Percentiles rank a stretch among this genome's conserved stretches.
Evolutionary conservation across 768 basidiomycete species (phyloP).

Genomic region (Pisolithus albus): DNA sequence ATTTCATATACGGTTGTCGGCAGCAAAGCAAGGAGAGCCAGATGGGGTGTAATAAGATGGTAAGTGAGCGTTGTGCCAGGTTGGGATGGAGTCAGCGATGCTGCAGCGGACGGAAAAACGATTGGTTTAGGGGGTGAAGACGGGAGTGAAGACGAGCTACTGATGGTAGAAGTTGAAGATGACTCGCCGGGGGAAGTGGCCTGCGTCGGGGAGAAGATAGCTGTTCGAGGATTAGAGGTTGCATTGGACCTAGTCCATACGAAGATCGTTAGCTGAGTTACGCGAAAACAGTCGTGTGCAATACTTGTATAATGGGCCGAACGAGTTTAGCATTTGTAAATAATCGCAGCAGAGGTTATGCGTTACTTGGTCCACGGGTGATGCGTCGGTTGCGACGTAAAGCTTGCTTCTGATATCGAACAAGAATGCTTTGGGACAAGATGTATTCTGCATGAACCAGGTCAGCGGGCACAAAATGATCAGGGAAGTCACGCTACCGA

Average conservation of each 20-base stretch:
- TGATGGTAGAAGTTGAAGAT: constrained; percentile 1
- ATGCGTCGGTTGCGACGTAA: constrained; percentile 91
- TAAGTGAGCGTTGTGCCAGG: constrained; percentile 77
- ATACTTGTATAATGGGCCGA: constrained; percentile 82
- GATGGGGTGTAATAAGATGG: constrained; percentile 68
- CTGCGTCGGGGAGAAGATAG: constrained; percentile 4
- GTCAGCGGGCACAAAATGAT: background rate
- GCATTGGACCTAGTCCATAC: constrained; percentile 16
- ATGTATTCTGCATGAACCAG: constrained; percentile 58
- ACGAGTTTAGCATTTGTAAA: constrained; percentile 78
- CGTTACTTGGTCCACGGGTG: constrained; percentile 83
- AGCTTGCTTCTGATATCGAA: constrained; percentile 82
- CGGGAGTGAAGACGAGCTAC: background rate
- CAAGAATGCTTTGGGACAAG: constrained; percentile 88
- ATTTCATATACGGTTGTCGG: constrained; percentile 68
- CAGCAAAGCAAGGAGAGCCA: constrained; percentile 65
- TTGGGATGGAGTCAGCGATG: constrained; percentile 48
- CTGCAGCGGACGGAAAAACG: constrained; percentile 66
- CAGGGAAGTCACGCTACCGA: constrained; percentile 38
- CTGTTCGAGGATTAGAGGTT: constrained; percentile 5
- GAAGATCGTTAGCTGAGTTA: background rate
- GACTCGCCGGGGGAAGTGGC: constrained; percentile 1
- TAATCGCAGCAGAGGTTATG: constrained; percentile 91
- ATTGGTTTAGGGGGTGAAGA: constrained; percentile 33
- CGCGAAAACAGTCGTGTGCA: constrained; percentile 1